Percentiles rank a stretch among this genome's conserved stretches.
Conservation (phyloP, 2,329 filamentous ascomycete species). For the Pseudogymnoascus sp. region DNA sequence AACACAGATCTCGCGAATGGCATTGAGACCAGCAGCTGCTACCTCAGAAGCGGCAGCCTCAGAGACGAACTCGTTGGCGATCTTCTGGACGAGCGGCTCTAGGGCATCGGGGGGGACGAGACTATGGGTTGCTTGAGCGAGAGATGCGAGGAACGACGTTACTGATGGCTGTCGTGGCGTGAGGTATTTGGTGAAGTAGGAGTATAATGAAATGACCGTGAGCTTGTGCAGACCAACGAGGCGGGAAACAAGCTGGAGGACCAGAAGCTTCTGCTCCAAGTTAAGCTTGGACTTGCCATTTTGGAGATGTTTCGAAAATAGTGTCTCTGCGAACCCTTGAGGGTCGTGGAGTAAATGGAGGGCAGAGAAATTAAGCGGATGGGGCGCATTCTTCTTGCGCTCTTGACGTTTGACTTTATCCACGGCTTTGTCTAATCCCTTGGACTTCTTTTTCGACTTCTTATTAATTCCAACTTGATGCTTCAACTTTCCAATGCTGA, state of each 20-base stretch:
- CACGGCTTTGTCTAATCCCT: conserved; percentile 71
- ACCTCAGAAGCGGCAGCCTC: conserved; percentile 90
- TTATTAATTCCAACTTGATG: conserved; percentile 92
- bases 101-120: conserved; percentile 88
- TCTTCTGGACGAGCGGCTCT: conserved; percentile 87
- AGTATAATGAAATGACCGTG: conserved; percentile 84
- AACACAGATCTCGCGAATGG: conserved; percentile 88
- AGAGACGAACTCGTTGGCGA: conserved; percentile 96
- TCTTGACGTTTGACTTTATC: conserved; percentile 77
- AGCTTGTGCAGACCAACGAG: conserved; percentile 90
- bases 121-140: conserved; percentile 86
- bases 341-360: conserved; percentile 90
- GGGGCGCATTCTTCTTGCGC: conserved; percentile 79
- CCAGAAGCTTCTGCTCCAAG: conserved; percentile 82
- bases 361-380: conserved; percentile 91
- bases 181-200: conserved; percentile 90
- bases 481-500: conserved; percentile 74
- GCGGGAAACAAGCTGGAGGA: conserved; percentile 83
- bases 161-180: conserved; percentile 84
- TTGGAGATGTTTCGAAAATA: conserved; percentile 89
- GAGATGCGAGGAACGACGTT: conserved; percentile 84
- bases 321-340: conserved; percentile 82
- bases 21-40: conserved; percentile 83
- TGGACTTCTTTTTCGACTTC: conserved; percentile 84
- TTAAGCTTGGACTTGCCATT: conserved; percentile 78